These are phyloP conservation scores for Wallacemonas collosoma DNA, from an alignment of 208 protist genomes.

Conservation along the genomic window DNA sequence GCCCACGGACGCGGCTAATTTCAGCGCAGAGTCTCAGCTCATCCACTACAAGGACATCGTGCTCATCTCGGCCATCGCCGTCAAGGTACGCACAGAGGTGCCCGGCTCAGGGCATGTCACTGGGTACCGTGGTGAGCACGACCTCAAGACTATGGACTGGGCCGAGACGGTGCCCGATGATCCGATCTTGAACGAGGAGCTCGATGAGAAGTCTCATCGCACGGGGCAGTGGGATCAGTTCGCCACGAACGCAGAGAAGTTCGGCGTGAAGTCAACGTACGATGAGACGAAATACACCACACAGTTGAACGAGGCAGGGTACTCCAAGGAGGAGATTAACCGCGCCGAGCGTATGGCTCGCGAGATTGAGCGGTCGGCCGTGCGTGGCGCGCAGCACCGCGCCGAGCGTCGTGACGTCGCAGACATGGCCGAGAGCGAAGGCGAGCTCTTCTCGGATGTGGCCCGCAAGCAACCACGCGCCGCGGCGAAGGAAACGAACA, in stretches of 20 bases:
- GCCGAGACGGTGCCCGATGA: constrained; percentile 43
- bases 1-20: constrained; percentile 43
- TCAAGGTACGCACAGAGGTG: constrained; percentile 76
- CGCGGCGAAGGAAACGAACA: constrained; percentile 18
- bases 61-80: constrained; percentile 63
- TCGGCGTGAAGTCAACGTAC: constrained; percentile 87
- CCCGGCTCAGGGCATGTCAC: constrained; percentile 49
- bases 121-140: constrained; percentile 54
- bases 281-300: constrained; percentile 90
- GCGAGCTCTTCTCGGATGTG: constrained; percentile 82
- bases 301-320: constrained; percentile 74
- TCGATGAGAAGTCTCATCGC: constrained; percentile 54
- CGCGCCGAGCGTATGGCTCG: constrained; percentile 70
- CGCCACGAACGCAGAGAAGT: constrained; percentile 69
- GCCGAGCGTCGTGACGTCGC: constrained; percentile 64
- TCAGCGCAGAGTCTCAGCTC: constrained; percentile 42
- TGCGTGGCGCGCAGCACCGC: constrained; percentile 68
- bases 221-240: constrained; percentile 91
- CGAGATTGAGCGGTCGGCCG: constrained; percentile 72
- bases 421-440: constrained; percentile 67
- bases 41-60: constrained; percentile 74
- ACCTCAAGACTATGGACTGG: constrained; percentile 78
- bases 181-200: constrained; percentile 42
- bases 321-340: constrained; percentile 68
- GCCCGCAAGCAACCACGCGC: constrained; percentile 30